Percentiles rank a stretch among this genome's conserved stretches.
Conservation (phyloP, 2,329 filamentous ascomycete genomes). For the Rhinocladiella similis region DNA sequence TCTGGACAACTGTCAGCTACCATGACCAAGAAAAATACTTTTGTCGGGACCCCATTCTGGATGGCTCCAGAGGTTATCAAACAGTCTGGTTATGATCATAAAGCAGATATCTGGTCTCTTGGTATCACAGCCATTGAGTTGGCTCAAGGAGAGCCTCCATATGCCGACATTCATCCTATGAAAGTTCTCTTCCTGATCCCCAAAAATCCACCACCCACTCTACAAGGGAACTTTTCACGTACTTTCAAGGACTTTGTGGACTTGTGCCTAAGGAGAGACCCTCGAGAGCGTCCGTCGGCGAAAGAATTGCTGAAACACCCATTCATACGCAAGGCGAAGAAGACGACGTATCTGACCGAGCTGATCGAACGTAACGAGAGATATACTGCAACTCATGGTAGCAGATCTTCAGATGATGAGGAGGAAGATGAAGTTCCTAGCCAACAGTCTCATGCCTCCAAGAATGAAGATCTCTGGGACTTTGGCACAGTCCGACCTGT, state of each 20-base stretch:
- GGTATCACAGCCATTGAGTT: constrained; percentile 93
- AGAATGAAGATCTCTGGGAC: constrained; percentile 92
- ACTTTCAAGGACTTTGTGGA: constrained; percentile 83
- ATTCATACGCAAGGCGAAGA: constrained; percentile 88
- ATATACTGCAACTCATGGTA: constrained; percentile 80
- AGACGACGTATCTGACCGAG: constrained; percentile 94
- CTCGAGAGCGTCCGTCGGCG: constrained; percentile 81
- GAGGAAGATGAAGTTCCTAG: constrained; percentile 51
- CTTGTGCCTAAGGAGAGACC: constrained; percentile 82
- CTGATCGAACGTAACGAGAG: constrained; percentile 87
- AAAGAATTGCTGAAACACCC: constrained; percentile 85
- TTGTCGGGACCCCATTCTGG: constrained; percentile 98
- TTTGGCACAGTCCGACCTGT: constrained; percentile 91
- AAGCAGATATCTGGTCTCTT: constrained; percentile 96
- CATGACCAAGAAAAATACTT: constrained; percentile 99
- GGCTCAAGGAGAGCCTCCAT: constrained; percentile 88
- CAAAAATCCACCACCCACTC: constrained; percentile 81
- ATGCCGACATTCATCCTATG: constrained; percentile 97
- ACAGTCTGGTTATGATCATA: constrained; percentile 96
- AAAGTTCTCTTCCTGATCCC: constrained; percentile 96
- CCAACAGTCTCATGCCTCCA: constrained; percentile 46
- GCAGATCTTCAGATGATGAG: constrained; percentile 66
- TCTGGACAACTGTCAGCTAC: constrained; percentile 94
- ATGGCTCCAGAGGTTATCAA: constrained; percentile 99
- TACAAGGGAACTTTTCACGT: constrained; percentile 80